Evolutionary conservation across 805 yeast species (phyloP), one percentile per base, ranked within the genome.

Genomic region (Candida coleopterorum): DNA sequence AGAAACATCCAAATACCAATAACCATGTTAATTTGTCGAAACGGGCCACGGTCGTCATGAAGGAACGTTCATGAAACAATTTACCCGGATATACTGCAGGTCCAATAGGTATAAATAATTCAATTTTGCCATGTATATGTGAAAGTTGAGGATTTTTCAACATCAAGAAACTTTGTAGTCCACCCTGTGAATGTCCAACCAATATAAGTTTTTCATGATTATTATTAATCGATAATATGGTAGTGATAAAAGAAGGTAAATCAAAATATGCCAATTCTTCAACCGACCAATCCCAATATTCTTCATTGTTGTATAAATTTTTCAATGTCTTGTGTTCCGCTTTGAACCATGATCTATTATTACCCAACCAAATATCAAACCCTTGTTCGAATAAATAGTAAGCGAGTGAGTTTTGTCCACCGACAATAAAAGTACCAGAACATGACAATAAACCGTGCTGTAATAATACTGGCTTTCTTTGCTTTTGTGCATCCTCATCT

Each of bases 251-350:
- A 14, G 85, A 70, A 1, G 95, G 84, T 28, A 93, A 58, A 55
- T 90, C 98, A 49, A 66, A 75, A 39, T 70, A 68, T 0, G 89
- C 90, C 79, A 93, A 77, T 31, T 86, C 90, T n/a, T 70, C 60
- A 34, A 93, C 72, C 51, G 85, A 90, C 98, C 98, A 90, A 46
- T 84, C 79, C 98, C 98, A 90, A 77, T 83, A 84, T 34, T 65
- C 50, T 25, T 66, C 62, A 43, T 65, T 70, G 39, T 57, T 57
- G 41, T 67, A 57, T 33, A 67, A 54, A 32, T 63, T 60, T 18
- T 45, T 41, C 21, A 41, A 46, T 10, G 33, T 36, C 6, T 54
- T 43, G 62, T 89, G 95, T 35, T 70, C 62, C 0, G 95, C 85
- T 26, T 74, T 66, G 53, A 89, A 84, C 5, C 96, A 95, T 46